Evolutionary conservation across 2,329 filamentous ascomycete genomes (phyloP), one percentile per base, ranked within the genome.

Genomic region (Colletotrichum aenigma): DNA sequence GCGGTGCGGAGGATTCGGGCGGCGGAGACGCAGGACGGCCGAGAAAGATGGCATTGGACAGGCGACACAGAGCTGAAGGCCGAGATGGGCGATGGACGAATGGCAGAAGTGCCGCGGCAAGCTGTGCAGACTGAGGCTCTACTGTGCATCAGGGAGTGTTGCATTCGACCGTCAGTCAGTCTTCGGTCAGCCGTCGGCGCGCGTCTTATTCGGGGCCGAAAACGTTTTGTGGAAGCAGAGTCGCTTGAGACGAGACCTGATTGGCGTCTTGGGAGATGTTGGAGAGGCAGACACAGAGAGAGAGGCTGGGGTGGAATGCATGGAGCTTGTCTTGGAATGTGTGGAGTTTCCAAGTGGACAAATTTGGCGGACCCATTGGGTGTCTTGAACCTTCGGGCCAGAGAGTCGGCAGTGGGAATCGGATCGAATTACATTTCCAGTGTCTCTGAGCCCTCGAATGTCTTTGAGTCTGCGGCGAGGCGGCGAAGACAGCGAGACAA

Each of bases 381-480:
- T 24, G 30, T 62, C 26, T 30, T 62, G 58, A 52, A 52, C 30
- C 48, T 24, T 61, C 72, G 68, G 72, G 62, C 34, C 62, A 75
- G 61, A 66, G 32, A 61, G 15, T 75, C 72, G 68, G 72, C 72
- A 75, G 38, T 71, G 38, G 4, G 58, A 55, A 12, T 52, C 68
- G 69, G 62, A 71, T 64, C 69, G 68, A 55, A 36, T 34, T 24
- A 13, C 60, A 56, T 12, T 26, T 67, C 16, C 24, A 62, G 18
- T 75, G 69, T 70, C 48, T 70, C 66, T 70, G 55, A 43, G 43
- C 43, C 32, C 13, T 36, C 8, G 48, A 48, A 18, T 26, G 16
- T 48, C 55, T 30, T 21, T 56, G 38, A 26, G 26, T 21, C n/a
- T 52, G n/a, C 56, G 28, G 28, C 28, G 58, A 34, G 58, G 18